Conservation (phyloP, 129 eudicot genomes). For the Pulicaria dysenterica region DNA sequence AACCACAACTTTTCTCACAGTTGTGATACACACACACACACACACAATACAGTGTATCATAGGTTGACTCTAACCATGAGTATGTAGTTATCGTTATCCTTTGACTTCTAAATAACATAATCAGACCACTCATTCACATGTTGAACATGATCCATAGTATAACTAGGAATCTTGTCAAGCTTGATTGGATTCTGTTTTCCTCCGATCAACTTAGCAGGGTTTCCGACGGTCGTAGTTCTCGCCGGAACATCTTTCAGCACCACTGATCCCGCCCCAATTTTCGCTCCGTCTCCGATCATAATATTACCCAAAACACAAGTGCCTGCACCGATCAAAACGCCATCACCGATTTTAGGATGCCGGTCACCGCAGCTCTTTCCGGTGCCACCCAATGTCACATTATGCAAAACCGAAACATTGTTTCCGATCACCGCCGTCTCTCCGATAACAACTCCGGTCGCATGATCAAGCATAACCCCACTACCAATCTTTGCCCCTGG, state of each 20-base stretch:
- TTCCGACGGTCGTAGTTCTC: slow-evolving; percentile 88
- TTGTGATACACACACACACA: too few species aligned
- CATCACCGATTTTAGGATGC: slow-evolving; percentile 93
- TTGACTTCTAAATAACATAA: slow-evolving; percentile 63
- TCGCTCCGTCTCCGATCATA: slow-evolving; percentile 77
- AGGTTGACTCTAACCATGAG: too few species aligned
- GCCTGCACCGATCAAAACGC: slow-evolving; percentile 95
- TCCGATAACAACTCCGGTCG: slow-evolving; percentile 85
- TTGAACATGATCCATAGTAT: slow-evolving; percentile 88
- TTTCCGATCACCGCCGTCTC: slow-evolving; percentile 90
- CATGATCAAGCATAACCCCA: slow-evolving; percentile 90
- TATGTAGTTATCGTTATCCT: neutral
- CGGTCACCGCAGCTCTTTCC: slow-evolving; percentile 86
- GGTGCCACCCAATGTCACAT: slow-evolving; percentile 93
- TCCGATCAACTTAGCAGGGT: slow-evolving; percentile 85
- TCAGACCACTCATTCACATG: slow-evolving; percentile 78
- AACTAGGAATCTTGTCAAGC: slow-evolving; percentile 73
- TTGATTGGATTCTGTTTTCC: slow-evolving; percentile 70
- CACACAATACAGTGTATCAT: too few species aligned
- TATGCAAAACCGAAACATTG: slow-evolving; percentile 88
- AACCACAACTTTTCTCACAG: too few species aligned
- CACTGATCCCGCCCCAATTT: slow-evolving; percentile 93
- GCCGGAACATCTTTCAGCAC: slow-evolving; percentile 83
- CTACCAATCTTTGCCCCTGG: slow-evolving; percentile 89
- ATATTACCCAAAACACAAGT: slow-evolving; percentile 93